Evolutionary conservation across 2,329 filamentous ascomycete species (phyloP).

Genomic region (Emergomyces pasteurianus): DNA sequence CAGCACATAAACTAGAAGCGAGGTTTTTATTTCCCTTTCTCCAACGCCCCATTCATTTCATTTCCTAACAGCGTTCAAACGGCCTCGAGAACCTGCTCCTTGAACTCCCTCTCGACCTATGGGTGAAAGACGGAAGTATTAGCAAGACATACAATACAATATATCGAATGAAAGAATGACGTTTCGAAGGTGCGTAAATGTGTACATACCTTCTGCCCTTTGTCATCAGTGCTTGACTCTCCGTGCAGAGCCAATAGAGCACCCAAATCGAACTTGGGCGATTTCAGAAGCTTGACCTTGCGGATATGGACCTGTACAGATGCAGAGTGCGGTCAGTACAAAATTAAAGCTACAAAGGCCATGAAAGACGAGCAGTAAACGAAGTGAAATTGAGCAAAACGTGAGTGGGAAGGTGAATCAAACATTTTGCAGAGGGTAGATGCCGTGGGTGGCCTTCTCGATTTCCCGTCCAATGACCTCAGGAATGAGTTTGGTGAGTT

Average conservation of each 20-base stretch:
- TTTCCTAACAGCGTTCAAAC: slow-evolving; percentile 55
- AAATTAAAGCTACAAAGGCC: not conserved
- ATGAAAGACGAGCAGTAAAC: not conserved
- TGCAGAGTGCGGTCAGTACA: not conserved
- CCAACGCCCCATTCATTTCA: not conserved
- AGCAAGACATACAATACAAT: not conserved
- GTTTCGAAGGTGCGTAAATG: not conserved
- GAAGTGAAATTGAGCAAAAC: not conserved
- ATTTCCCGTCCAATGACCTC: slow-evolving; percentile 99
- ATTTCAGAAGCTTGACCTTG: slow-evolving; percentile 99
- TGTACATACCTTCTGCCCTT: slow-evolving; percentile 73
- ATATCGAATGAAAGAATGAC: not conserved
- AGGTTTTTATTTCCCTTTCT: not conserved
- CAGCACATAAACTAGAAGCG: not conserved
- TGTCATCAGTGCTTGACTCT: slow-evolving; percentile 90
- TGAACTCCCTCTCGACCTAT: slow-evolving; percentile 77
- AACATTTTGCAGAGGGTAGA: slow-evolving; percentile 99
- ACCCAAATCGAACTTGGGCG: slow-evolving; percentile 97
- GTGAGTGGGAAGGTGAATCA: slow-evolving; percentile 23
- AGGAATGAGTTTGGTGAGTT: slow-evolving; percentile 97
- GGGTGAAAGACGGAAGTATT: not conserved
- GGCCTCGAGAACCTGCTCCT: slow-evolving; percentile 88
- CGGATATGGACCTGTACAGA: slow-evolving; percentile 81
- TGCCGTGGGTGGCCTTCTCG: slow-evolving; percentile 98
- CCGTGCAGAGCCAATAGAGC: slow-evolving; percentile 92